A percentile compares a stretch with the other conserved stretches of the same genome.
Evolutionary conservation across 306 rosid genomes (phyloP).

Genomic region (Gastrolobium bilobum): DNA sequence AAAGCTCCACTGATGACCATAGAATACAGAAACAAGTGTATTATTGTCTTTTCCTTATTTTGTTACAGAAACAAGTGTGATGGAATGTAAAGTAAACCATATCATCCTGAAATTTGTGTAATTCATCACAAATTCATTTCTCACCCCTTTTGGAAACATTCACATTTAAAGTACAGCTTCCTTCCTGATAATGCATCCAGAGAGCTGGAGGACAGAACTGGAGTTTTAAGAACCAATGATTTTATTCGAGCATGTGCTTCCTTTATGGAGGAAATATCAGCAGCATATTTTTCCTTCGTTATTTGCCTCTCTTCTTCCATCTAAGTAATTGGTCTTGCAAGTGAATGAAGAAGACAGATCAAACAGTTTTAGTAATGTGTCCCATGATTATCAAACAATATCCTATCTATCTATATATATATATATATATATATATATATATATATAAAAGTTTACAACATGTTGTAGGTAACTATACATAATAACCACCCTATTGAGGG

Average conservation of each 20-base stretch:
- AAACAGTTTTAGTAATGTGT: slow-evolving; percentile 5
- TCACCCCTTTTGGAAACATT: slow-evolving; percentile 91
- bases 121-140: slow-evolving; percentile 45
- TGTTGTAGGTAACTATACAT: background rate
- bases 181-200: slow-evolving; percentile 76
- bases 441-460: no score
- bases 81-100: slow-evolving; percentile 3
- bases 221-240: slow-evolving; percentile 71
- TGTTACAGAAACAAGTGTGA: background rate
- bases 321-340: slow-evolving; percentile 31
- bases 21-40: slow-evolving; percentile 25
- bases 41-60: background rate
- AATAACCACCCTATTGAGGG: background rate
- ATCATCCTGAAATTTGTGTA: background rate
- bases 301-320: slow-evolving; percentile 68
- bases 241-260: slow-evolving; percentile 77
- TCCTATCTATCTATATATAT: background rate
- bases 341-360: slow-evolving; percentile 15
- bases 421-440: no score
- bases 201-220: slow-evolving; percentile 71
- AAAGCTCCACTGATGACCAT: slow-evolving; percentile 76
- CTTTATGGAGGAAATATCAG: slow-evolving; percentile 78
- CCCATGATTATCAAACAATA: slow-evolving; percentile 1
- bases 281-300: slow-evolving; percentile 72
- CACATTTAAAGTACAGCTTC: slow-evolving; percentile 84